These are phyloP conservation scores for Thyridium curvatum DNA, from an alignment of 2,329 filamentous ascomycete species.

Conservation along the genomic window DNA sequence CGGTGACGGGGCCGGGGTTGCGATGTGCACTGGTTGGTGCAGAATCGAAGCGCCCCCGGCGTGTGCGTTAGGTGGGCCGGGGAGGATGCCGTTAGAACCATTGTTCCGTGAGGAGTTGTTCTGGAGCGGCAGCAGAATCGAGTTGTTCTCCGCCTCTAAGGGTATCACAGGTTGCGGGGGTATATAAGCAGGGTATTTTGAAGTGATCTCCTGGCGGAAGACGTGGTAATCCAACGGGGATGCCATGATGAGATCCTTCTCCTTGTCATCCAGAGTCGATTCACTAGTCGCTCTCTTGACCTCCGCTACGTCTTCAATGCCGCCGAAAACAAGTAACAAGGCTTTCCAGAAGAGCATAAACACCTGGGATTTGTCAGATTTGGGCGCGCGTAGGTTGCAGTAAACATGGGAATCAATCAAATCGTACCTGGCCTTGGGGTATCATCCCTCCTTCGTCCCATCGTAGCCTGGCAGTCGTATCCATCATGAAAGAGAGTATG, in stretches of 20 bases:
- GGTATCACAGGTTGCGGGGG: constrained; percentile 79
- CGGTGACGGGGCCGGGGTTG: constrained; percentile 93
- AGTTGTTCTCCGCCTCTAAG: constrained; percentile 84
- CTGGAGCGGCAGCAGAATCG: constrained; percentile 77
- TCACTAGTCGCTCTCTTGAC: constrained; percentile 69
- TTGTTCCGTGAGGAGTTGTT: constrained; percentile 62
- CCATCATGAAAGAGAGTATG: constrained; percentile 66
- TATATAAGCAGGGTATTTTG: constrained; percentile 95
- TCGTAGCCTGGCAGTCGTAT: constrained; percentile 59
- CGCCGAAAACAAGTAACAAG: constrained; percentile 78
- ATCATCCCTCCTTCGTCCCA: constrained; percentile 63
- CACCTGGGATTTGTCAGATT: constrained; percentile 48
- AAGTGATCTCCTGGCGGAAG: constrained; percentile 93
- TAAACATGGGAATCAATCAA: constrained; percentile 17
- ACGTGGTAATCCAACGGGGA: constrained; percentile 94
- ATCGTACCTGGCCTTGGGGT: constrained; percentile 56
- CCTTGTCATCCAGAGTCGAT: constrained; percentile 50
- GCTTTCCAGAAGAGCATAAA: constrained; percentile 90
- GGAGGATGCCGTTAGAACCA: constrained; percentile 55
- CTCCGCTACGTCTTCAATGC: constrained; percentile 63
- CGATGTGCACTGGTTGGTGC: constrained; percentile 94
- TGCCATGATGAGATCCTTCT: constrained; percentile 78
- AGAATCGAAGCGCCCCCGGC: constrained; percentile 71
- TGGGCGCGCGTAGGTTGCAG: background rate
- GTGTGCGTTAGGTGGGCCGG: constrained; percentile 45